phyloP scores from a whole-genome alignment of 805 yeast species.

The Suhomyces tanzawaensis region DNA sequence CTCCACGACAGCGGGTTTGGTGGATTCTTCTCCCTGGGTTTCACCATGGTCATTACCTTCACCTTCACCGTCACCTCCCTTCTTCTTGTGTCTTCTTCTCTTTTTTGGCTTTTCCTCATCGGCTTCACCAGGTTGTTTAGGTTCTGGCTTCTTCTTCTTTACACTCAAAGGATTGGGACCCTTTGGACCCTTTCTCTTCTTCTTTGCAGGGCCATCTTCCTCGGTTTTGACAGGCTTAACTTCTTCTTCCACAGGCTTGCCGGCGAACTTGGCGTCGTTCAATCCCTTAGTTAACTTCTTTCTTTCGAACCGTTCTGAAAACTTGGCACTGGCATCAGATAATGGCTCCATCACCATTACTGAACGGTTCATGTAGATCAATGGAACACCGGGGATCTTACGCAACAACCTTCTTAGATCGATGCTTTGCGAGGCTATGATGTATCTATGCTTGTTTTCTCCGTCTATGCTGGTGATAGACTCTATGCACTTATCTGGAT shows the following conservation, averaged over 20 bases:
- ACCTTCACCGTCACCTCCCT: background rate
- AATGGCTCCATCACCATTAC: conserved; percentile 97
- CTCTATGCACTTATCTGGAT: conserved; percentile 73
- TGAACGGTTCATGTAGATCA: conserved; percentile 81
- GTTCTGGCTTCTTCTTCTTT: conserved; percentile 61
- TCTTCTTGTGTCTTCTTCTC: conserved; percentile 8
- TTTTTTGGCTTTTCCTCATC: conserved; percentile 11
- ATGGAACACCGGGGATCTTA: conserved; percentile 83
- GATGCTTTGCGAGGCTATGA: conserved; percentile 81
- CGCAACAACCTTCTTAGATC: conserved; percentile 68
- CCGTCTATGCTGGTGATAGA: conserved; percentile 70
- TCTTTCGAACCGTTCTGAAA: conserved; percentile 49
- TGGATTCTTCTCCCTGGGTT: background rate
- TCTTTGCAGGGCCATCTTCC: conserved; percentile 17
- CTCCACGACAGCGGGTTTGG: background rate
- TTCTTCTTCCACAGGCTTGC: conserved; percentile 18
- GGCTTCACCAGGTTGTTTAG: conserved; percentile 8
- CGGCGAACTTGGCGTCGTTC: conserved; percentile 58
- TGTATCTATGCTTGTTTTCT: conserved; percentile 83
- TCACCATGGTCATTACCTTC: conserved; percentile 3
- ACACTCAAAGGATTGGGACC: conserved; percentile 90
- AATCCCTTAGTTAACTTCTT: conserved; percentile 75
- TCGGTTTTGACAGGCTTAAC: conserved; percentile 18
- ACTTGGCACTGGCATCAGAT: conserved; percentile 59
- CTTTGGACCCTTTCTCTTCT: conserved; percentile 67